Conservation (phyloP, 2,329 filamentous ascomycete genomes). For the Botrytis pseudocinerea region DNA sequence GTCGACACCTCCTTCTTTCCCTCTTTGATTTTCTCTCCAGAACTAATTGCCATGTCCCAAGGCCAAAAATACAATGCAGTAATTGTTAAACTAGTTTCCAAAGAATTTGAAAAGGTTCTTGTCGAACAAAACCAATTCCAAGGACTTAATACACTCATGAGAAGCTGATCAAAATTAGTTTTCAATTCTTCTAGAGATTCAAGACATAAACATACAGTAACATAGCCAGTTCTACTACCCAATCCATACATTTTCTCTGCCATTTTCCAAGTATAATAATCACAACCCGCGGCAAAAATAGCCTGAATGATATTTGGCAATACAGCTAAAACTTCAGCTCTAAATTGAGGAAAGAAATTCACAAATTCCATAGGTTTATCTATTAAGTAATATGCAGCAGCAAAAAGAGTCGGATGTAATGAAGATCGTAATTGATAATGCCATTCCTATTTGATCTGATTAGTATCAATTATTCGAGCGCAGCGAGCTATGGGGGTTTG, state of each 20-base stretch:
- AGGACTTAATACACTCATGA: constrained; percentile 71
- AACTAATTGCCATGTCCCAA: constrained; percentile 64
- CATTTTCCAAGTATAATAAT: constrained; percentile 87
- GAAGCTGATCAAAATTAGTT: constrained; percentile 52
- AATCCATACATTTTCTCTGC: constrained; percentile 71
- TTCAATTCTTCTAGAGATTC: neutral
- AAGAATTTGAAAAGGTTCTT: constrained; percentile 87
- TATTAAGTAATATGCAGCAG: constrained; percentile 66
- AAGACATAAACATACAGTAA: constrained; percentile 55
- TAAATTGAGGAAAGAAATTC: constrained; percentile 53
- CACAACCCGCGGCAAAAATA: constrained; percentile 71
- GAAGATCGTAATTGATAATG: constrained; percentile 82
- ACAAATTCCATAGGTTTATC: constrained; percentile 58
- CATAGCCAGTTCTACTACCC: constrained; percentile 62
- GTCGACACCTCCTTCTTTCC: neutral
- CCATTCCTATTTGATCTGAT: constrained; percentile 72
- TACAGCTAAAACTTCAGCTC: constrained; percentile 67
- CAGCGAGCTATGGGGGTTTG: neutral
- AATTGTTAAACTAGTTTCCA: constrained; percentile 86
- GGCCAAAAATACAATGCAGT: constrained; percentile 82
- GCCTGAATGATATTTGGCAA: constrained; percentile 77
- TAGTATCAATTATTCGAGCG: constrained; percentile 22
- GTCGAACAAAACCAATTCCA: constrained; percentile 98
- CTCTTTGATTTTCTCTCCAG: neutral
- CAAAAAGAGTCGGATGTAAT: constrained; percentile 86